Evolutionary conservation across 1,284 basidiomycete species (phyloP).

Genomic region (Leccinum subrobustum): DNA sequence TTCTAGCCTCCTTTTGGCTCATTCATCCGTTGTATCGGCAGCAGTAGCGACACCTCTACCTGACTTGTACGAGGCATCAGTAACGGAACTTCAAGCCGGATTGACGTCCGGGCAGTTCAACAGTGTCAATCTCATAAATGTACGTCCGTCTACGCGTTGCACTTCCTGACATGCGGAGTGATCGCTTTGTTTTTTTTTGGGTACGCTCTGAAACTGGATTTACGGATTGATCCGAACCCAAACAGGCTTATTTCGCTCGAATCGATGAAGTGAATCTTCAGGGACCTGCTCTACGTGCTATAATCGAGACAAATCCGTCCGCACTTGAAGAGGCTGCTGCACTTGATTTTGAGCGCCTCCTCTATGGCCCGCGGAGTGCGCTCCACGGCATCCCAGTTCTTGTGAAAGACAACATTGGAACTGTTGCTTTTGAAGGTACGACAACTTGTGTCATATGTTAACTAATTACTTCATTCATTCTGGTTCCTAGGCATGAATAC

Average conservation of each 20-base stretch:
- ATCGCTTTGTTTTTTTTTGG: neutral
- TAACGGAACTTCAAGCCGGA: conserved; percentile 55
- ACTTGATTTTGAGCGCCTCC: conserved; percentile 53
- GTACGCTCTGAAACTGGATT: neutral
- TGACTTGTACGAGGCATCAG: conserved; percentile 63
- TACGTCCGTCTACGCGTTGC: conserved; percentile 18
- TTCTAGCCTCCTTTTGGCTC: conserved; percentile 7
- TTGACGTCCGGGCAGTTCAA: conserved; percentile 53
- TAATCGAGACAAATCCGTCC: conserved; percentile 62
- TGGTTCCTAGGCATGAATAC: conserved; percentile 58
- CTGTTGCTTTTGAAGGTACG: conserved; percentile 51
- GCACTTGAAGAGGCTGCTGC: conserved; percentile 54
- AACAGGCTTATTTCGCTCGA: conserved; percentile 64
- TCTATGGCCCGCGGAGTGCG: conserved; percentile 46
- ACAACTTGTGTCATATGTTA: neutral
- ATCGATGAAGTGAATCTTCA: conserved; percentile 72
- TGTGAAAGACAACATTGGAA: conserved; percentile 72
- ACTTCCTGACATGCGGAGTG: neutral
- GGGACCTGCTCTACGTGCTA: conserved; percentile 57
- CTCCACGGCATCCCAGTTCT: conserved; percentile 72
- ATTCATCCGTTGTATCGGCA: conserved; percentile 12
- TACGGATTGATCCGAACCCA: neutral
- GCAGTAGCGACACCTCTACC: conserved; percentile 35
- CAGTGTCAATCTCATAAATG: conserved; percentile 66
- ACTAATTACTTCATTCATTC: neutral